Evolutionary conservation across 495 filamentous ascomycete species (phyloP).

Genomic region (Penicillium simplicissimum): DNA sequence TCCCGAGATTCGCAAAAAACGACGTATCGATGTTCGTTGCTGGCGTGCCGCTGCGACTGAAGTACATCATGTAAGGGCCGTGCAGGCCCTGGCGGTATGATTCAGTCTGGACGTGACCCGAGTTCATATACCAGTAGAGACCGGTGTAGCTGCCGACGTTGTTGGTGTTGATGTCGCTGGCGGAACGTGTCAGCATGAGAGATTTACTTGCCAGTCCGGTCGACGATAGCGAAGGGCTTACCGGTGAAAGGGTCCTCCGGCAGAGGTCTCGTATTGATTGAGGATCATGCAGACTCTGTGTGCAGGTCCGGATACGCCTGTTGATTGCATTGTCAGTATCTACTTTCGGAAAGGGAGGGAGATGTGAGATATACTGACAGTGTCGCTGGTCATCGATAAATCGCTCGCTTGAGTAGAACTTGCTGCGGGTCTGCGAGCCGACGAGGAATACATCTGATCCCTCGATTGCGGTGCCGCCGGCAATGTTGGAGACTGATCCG

Average conservation of each 20-base stretch:
- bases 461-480: constrained; percentile 53
- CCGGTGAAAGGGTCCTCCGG: constrained; percentile 53
- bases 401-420: constrained; percentile 66
- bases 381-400: constrained; percentile 69
- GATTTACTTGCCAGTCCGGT: too few species aligned
- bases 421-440: constrained; percentile 61
- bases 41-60: constrained; percentile 59
- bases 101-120: constrained; percentile 63
- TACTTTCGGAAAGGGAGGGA: not conserved
- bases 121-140: constrained; percentile 72
- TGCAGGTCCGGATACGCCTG: constrained; percentile 34
- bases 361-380: constrained; percentile 37
- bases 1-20: constrained; percentile 57
- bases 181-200: constrained; percentile 5
- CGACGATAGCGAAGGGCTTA: not conserved
- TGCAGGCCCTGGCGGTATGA: constrained; percentile 63
- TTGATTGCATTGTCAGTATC: constrained; percentile 5
- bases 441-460: constrained; percentile 65
- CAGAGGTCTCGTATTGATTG: constrained; percentile 47
- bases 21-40: constrained; percentile 53
- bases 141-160: constrained; percentile 58
- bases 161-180: constrained; percentile 64
- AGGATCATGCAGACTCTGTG: constrained; percentile 41
- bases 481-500: constrained; percentile 53
- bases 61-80: constrained; percentile 63